Conservation (phyloP, 1,139 yeast genomes). For the Pneumocystis wakefieldiae region DNA sequence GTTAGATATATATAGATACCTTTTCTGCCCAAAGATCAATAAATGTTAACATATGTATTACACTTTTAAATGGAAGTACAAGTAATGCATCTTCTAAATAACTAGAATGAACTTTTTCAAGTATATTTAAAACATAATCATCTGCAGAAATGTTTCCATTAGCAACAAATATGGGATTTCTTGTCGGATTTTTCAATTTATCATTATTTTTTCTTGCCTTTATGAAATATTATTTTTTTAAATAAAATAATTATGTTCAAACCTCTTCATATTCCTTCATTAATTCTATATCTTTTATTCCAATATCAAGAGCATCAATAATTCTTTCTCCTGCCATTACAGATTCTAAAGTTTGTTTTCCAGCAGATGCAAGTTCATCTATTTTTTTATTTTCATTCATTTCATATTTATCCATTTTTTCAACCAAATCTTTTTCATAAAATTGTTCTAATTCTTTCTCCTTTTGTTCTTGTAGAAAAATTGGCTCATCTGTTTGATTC, state of each 20-base stretch:
- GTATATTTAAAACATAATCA: constrained; percentile 58
- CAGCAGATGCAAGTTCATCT: constrained; percentile 45
- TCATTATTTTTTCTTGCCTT: not conserved
- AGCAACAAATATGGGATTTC: constrained; percentile 57
- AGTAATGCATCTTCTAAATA: constrained; percentile 85
- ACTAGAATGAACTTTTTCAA: constrained; percentile 57
- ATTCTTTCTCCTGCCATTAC: constrained; percentile 88
- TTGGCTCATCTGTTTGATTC: constrained; percentile 86
- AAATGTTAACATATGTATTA: constrained; percentile 52
- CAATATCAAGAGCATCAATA: constrained; percentile 84
- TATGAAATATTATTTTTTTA: constrained; percentile 15
- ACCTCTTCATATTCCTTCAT: constrained; percentile 36
- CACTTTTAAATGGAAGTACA: constrained; percentile 79
- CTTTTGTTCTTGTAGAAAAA: constrained; percentile 86
- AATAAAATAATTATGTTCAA: not conserved
- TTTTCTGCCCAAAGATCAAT: constrained; percentile 54
- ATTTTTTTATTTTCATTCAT: constrained; percentile 29
- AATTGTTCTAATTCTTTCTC: constrained; percentile 90
- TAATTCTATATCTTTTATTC: constrained; percentile 54
- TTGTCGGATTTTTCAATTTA: constrained; percentile 40
- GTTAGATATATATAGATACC: constrained; percentile 24
- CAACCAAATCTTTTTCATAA: constrained; percentile 62
- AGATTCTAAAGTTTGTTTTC: constrained; percentile 77
- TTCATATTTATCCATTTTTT: constrained; percentile 51
- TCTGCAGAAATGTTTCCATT: constrained; percentile 51